Percentiles rank a stretch among this genome's conserved stretches.
Evolutionary conservation across 2,329 filamentous ascomycete species (phyloP).

Genomic region (Pseudocercospora fuligena): DNA sequence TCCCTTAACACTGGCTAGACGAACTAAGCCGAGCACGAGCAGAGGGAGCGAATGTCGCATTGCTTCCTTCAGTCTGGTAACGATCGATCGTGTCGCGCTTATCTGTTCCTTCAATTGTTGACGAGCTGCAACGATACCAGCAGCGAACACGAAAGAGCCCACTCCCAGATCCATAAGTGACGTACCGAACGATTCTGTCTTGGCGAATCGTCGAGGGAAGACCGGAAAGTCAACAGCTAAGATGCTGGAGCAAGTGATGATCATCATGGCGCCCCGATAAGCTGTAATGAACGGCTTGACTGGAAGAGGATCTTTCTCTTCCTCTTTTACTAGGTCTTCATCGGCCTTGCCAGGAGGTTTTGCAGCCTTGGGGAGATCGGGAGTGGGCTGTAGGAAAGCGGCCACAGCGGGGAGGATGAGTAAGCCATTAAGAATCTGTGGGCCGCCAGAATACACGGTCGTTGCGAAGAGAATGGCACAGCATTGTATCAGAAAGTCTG

Average conservation of each 20-base stretch:
- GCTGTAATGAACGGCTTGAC: constrained; percentile 90
- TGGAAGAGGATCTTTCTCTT: constrained; percentile 62
- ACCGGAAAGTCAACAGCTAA: constrained; percentile 95
- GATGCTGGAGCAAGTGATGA: constrained; percentile 86
- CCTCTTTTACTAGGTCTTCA: constrained; percentile 21
- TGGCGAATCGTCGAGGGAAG: constrained; percentile 93
- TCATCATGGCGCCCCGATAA: constrained; percentile 89
- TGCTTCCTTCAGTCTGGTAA: constrained; percentile 66
- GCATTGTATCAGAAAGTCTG: constrained; percentile 89
- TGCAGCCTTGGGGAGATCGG: constrained; percentile 41
- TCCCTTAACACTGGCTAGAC: constrained; percentile 88
- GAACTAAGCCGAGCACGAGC: constrained; percentile 75
- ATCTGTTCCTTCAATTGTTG: constrained; percentile 70
- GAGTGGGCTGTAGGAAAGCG: constrained; percentile 50
- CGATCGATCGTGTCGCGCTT: constrained; percentile 51
- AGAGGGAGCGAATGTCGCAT: constrained; percentile 83
- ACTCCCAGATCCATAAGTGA: constrained; percentile 99
- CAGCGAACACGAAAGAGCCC: constrained; percentile 95
- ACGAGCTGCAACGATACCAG: constrained; percentile 86
- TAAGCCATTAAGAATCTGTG: constrained; percentile 74
- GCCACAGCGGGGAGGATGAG: constrained; percentile 70
- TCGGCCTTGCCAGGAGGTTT: constrained; percentile 30
- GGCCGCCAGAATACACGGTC: constrained; percentile 79
- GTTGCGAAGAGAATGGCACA: constrained; percentile 80
- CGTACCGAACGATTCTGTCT: constrained; percentile 98